Percentiles rank a stretch among this genome's conserved stretches.
These are phyloP conservation scores for Pseudophaeomoniella oleicola DNA, from an alignment of 2,329 filamentous ascomycete species.

Conservation along the genomic window DNA sequence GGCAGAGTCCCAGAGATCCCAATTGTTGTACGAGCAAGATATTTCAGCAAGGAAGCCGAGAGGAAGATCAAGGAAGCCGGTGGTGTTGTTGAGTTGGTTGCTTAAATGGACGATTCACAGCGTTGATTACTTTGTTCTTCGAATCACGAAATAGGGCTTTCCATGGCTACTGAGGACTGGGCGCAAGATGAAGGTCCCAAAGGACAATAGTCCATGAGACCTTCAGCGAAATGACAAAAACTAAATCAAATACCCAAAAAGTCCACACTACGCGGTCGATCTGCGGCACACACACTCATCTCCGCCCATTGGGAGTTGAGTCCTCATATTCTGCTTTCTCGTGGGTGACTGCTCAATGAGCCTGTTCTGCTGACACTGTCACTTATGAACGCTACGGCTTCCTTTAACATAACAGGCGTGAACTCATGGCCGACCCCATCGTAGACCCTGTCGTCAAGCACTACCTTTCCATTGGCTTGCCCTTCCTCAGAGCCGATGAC, in stretches of 20 bases:
- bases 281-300: too few relatives aligned
- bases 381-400: constrained; percentile 39
- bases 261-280: too few relatives aligned
- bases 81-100: constrained; percentile 89
- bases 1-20: constrained; percentile 87
- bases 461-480: constrained; percentile 35
- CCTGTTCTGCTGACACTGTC: constrained; percentile 15
- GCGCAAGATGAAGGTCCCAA: background rate
- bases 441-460: constrained; percentile 40
- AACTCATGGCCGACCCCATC: constrained; percentile 44
- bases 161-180: background rate
- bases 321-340: too few relatives aligned
- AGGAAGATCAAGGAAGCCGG: constrained; percentile 98
- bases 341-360: too few relatives aligned
- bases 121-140: background rate
- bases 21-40: constrained; percentile 85
- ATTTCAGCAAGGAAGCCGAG: constrained; percentile 92
- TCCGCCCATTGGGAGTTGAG: too few relatives aligned
- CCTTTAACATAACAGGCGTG: constrained; percentile 38
- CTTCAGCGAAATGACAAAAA: background rate
- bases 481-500: constrained; percentile 16
- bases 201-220: background rate
- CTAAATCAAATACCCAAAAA: background rate
- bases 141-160: background rate
- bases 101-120: constrained; percentile 41